Evolutionary conservation across 106 monocot species (phyloP).

Genomic region (Narthecium ossifragum): DNA sequence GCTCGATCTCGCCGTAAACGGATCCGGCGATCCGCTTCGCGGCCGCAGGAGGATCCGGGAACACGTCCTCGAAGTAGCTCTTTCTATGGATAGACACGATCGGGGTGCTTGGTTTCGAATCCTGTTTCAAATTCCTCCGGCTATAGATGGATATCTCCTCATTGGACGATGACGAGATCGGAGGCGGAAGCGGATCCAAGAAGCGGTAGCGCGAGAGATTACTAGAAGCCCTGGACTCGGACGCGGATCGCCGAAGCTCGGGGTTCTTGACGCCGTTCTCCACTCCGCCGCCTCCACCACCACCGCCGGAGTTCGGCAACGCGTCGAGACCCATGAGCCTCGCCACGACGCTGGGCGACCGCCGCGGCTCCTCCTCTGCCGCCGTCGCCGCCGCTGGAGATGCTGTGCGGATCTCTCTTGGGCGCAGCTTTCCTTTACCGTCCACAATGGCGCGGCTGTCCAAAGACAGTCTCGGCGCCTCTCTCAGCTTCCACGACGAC

Average conservation of each 20-base stretch:
- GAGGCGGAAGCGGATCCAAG: slow-evolving; percentile 6
- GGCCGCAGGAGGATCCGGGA: slow-evolving; percentile 80
- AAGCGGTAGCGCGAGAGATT: slow-evolving; percentile 40
- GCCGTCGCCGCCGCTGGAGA: slow-evolving; percentile 12
- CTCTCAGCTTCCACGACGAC: slow-evolving; percentile 63
- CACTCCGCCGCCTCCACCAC: no score
- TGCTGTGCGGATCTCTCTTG: slow-evolving; percentile 46
- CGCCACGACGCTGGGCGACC: slow-evolving; percentile 84
- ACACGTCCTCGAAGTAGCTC: slow-evolving; percentile 73
- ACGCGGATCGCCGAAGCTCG: slow-evolving; percentile 69
- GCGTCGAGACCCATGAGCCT: slow-evolving; percentile 86
- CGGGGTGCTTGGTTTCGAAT: not conserved
- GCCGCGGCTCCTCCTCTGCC: slow-evolving; percentile 30
- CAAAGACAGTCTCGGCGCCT: slow-evolving; percentile 77
- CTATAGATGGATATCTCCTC: not conserved
- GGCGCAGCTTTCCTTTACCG: slow-evolving; percentile 31
- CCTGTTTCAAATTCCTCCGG: slow-evolving; percentile 2
- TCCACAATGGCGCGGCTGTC: slow-evolving; percentile 63
- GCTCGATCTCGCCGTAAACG: slow-evolving; percentile 73
- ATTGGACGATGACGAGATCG: no score
- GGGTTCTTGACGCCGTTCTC: no score
- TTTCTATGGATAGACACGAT: slow-evolving; percentile 23
- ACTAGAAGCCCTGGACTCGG: slow-evolving; percentile 61
- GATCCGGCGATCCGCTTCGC: slow-evolving; percentile 22
- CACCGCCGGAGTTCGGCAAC: slow-evolving; percentile 46